Evolutionary conservation across 2,329 filamentous ascomycete species (phyloP), one percentile per base, ranked within the genome.

Genomic region (Sarocladium brachiariae): DNA sequence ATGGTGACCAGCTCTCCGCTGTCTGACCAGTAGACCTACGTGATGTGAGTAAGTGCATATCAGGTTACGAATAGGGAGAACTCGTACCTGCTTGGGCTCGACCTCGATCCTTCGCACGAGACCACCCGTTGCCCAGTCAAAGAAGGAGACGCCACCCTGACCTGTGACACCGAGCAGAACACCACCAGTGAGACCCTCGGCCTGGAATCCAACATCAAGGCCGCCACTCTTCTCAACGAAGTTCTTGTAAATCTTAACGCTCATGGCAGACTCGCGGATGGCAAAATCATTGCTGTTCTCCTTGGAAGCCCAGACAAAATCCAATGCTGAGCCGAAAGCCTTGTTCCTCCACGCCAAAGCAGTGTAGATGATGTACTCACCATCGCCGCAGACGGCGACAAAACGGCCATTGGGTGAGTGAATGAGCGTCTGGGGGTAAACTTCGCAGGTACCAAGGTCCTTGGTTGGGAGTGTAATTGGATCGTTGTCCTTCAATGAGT

Each of bases 231-330:
- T 92, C 68, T 97, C 93, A 58, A 91, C 86, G 73, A 99, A 97
- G 70, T 97, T 97, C 70, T 93, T 92, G 78, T 93, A 97, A 31
- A 97, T 83, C 76, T 96, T 96, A 61, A 99, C 90, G 61, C 87
- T 95, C 46, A 92, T 96, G 24, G 87, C 73, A 4, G 91, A 96
- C 70, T 99, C 93, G 31, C 93, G 86, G 59, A 99, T 97, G 34
- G 93, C 93, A 64, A 95, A 97, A 67, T 99, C 93, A 67, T 96
- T 97, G 72, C 89, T 95, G 70, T 96, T 96, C 52, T 96, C 92
- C 70, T 96, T 96, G 39, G 88, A 89, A 0, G 87, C 92, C 93
- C 93, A 99, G 10, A 88, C 91, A 66, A 99, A 99, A 70, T 99
- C 93, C 49, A 97, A 73, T 6, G 92, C 93, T 35, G 89, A 91